Evolutionary conservation across 2,329 filamentous ascomycete species (phyloP).

Genomic region (Aureobasidium lini): DNA sequence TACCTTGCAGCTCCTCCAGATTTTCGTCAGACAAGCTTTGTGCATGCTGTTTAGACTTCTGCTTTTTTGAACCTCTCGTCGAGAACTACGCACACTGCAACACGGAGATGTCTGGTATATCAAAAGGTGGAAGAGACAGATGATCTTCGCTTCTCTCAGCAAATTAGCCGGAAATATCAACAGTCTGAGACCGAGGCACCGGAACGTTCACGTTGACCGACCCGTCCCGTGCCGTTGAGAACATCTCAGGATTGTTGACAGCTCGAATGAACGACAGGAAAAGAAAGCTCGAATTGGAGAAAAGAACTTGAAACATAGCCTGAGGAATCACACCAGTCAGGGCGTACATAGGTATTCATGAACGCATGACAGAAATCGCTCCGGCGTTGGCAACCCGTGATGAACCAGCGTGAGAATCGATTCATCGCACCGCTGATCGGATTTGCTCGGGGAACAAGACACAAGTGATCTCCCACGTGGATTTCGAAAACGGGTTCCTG

Average conservation of each 20-base stretch:
- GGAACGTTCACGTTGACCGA: constrained; percentile 1
- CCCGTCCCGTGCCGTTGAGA: background rate
- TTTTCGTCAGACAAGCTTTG: background rate
- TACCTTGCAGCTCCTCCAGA: background rate
- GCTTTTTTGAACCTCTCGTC: too few relatives aligned
- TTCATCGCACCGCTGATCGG: background rate
- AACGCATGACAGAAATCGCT: too few relatives aligned
- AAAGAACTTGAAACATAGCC: too few relatives aligned
- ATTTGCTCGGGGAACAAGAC: background rate
- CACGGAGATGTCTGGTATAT: too few relatives aligned
- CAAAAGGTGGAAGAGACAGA: too few relatives aligned
- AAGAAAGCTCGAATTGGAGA: background rate
- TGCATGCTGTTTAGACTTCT: too few relatives aligned
- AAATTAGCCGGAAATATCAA: background rate
- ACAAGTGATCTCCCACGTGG: background rate
- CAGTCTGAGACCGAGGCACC: background rate
- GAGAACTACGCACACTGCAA: too few relatives aligned
- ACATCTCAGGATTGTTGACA: background rate
- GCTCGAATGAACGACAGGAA: background rate
- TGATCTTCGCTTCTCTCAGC: too few relatives aligned
- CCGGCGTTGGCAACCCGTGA: background rate
- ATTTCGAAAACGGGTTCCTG: background rate
- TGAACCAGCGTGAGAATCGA: background rate
- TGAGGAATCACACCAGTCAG: too few relatives aligned
- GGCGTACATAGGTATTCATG: background rate